Percentiles rank a stretch among this genome's conserved stretches.
These are phyloP conservation scores for Solanum pimpinellifolium DNA, from an alignment of 257 asterid genomes.

Conservation along the genomic window DNA sequence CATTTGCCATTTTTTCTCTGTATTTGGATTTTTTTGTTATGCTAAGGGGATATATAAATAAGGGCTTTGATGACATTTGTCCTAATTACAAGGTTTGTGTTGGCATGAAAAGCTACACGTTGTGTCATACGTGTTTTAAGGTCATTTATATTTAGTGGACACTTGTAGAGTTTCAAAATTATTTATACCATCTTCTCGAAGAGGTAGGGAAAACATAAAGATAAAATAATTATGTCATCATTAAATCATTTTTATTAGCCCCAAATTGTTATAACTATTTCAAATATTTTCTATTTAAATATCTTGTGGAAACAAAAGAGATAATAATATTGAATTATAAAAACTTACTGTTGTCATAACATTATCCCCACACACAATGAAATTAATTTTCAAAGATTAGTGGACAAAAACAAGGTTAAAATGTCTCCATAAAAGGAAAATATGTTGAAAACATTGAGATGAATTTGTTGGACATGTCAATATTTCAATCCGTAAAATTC, in stretches of 20 bases:
- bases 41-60: not conserved
- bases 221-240: too few species aligned
- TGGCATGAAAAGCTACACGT: conserved; percentile 9
- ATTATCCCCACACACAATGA: too few species aligned
- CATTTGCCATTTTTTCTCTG: conserved; percentile 26
- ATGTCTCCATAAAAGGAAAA: not conserved
- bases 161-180: not conserved
- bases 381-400: too few species aligned
- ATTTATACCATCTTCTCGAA: not conserved
- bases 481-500: not conserved
- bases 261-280: too few species aligned
- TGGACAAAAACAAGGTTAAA: too few species aligned
- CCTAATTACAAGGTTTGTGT: conserved; percentile 6
- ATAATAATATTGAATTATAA: too few species aligned
- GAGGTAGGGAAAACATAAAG: too few species aligned
- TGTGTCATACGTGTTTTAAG: not conserved
- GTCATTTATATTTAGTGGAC: not conserved
- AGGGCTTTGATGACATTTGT: conserved; percentile 9
- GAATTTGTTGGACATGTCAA: not conserved
- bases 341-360: too few species aligned
- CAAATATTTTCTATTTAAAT: too few species aligned
- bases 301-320: too few species aligned
- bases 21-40: not conserved
- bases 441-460: not conserved
- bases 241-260: too few species aligned